A percentile compares a stretch with the other conserved stretches of the same genome.
phyloP scores from a whole-genome alignment of 768 basidiomycete genomes.

The Mycena galopus region DNA sequence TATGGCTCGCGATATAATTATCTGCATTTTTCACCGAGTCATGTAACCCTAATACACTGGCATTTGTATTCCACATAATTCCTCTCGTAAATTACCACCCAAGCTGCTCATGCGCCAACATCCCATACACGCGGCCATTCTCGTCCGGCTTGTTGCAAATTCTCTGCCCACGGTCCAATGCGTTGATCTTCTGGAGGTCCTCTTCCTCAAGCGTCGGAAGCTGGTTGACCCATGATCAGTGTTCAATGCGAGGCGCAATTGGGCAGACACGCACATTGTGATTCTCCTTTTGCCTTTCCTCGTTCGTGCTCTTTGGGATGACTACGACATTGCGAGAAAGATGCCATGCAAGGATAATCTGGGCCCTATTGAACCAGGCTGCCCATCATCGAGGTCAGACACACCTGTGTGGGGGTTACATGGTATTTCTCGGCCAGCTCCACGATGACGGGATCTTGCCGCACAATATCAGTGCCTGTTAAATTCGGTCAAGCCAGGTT shows the following conservation, averaged over 20 bases:
- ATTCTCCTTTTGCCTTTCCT: constrained; percentile 31
- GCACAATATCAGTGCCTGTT: constrained; percentile 42
- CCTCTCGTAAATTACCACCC: constrained; percentile 48
- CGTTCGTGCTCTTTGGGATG: constrained; percentile 43
- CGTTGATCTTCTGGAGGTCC: constrained; percentile 60
- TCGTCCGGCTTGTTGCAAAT: constrained; percentile 55
- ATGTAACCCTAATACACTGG: constrained; percentile 5
- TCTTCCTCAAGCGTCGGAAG: constrained; percentile 52
- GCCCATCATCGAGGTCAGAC: neutral
- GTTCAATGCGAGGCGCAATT: too few species aligned
- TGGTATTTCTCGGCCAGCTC: constrained; percentile 48
- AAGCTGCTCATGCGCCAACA: constrained; percentile 53
- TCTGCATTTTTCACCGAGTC: neutral
- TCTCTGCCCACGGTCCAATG: constrained; percentile 57
- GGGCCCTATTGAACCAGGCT: neutral
- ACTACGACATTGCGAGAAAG: constrained; percentile 45
- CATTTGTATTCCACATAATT: neutral
- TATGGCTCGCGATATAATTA: neutral
- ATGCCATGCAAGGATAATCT: constrained; percentile 49
- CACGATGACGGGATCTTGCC: constrained; percentile 43
- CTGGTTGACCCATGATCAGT: constrained; percentile 41
- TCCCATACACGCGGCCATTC: constrained; percentile 53
- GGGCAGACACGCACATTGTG: constrained; percentile 19
- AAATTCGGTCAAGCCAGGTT: neutral
- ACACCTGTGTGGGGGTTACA: constrained; percentile 39